Evolutionary conservation across 805 yeast species (phyloP).

Genomic region (Ogataea degrootiae): DNA sequence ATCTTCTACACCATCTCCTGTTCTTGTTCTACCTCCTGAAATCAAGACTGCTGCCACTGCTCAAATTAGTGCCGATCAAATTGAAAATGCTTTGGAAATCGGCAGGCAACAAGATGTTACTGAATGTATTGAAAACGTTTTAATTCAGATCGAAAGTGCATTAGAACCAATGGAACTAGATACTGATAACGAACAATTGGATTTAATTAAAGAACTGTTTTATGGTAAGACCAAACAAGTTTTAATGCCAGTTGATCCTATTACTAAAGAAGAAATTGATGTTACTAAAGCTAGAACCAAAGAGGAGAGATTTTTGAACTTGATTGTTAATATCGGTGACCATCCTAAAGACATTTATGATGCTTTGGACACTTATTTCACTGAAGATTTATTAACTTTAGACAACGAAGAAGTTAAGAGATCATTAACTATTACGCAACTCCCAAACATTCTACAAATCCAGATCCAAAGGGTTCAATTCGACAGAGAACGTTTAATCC

Average conservation of each 20-base stretch:
- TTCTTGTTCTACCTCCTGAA: constrained; percentile 24
- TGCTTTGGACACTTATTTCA: constrained; percentile 80
- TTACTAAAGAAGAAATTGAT: constrained; percentile 26
- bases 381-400: constrained; percentile 63
- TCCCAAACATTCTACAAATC: constrained; percentile 82
- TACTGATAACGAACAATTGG: constrained; percentile 76
- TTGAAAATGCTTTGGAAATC: constrained; percentile 69
- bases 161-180: constrained; percentile 62
- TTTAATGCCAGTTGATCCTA: constrained; percentile 45
- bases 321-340: constrained; percentile 81
- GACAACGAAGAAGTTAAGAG: constrained; percentile 73
- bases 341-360: constrained; percentile 88
- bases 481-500: constrained; percentile 65
- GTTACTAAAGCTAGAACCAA: constrained; percentile 38
- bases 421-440: constrained; percentile 59
- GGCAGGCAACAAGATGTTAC: constrained; percentile 98
- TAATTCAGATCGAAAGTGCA: constrained; percentile 87
- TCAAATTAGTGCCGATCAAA: constrained; percentile 52
- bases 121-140: constrained; percentile 92
- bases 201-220: constrained; percentile 72
- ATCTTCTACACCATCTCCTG: background rate
- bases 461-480: constrained; percentile 94
- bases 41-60: constrained; percentile 27
- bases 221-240: constrained; percentile 83
- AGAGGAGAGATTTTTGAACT: constrained; percentile 71